Percentiles rank a stretch among this genome's conserved stretches.
Conservation (phyloP, 1,284 basidiomycete genomes). For the Uromyces viciae-fabae region DNA sequence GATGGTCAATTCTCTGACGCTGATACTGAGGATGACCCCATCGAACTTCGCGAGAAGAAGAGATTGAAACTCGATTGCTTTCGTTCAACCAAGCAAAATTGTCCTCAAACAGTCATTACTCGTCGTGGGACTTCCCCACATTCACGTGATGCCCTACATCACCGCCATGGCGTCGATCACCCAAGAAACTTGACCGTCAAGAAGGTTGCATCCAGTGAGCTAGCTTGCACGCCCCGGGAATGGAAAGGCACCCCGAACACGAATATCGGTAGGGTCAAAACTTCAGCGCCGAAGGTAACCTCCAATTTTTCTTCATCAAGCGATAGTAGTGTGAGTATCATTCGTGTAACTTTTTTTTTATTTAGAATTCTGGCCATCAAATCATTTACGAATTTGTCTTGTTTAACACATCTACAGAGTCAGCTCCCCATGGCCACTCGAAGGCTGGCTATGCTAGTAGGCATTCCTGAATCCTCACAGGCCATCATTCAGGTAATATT, state of each 20-base stretch:
- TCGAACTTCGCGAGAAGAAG: neutral
- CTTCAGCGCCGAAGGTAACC: too few species aligned
- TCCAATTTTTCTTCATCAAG: neutral
- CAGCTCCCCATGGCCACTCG: slow-evolving; percentile 36
- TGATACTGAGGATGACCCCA: neutral
- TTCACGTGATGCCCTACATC: too few species aligned
- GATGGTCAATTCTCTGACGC: slow-evolving; percentile 30
- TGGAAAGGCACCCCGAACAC: too few species aligned
- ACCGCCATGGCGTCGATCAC: too few species aligned
- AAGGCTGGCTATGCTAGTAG: slow-evolving; percentile 28
- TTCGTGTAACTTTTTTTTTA: too few species aligned
- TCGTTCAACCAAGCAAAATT: neutral
- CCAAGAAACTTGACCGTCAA: too few species aligned
- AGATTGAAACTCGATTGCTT: neutral
- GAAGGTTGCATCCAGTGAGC: too few species aligned
- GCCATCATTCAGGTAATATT: slow-evolving; percentile 40
- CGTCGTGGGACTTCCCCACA: too few species aligned
- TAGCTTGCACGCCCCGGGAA: too few species aligned
- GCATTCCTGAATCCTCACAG: slow-evolving; percentile 45
- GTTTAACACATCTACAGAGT: neutral
- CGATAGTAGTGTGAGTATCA: slow-evolving; percentile 14
- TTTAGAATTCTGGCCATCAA: too few species aligned
- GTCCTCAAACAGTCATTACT: too few species aligned
- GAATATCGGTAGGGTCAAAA: too few species aligned
- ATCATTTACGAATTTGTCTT: neutral